phyloP scores from a whole-genome alignment of 208 protist species.

The Leptomonas seymouri region DNA sequence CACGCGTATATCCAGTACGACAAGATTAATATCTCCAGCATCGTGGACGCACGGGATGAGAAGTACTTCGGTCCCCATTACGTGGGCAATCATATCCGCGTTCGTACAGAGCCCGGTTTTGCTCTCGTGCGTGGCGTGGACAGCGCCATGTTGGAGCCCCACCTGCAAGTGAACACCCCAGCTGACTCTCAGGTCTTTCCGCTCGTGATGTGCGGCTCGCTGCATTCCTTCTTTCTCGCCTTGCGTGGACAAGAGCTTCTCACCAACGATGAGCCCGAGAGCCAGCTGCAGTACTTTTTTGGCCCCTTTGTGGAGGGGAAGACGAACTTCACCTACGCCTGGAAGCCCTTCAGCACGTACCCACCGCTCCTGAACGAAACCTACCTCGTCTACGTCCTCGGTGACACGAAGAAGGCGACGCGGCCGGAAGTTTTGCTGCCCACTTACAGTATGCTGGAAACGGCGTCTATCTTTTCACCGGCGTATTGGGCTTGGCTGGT shows the following conservation, averaged over 20 bases:
- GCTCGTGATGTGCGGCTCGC: conserved; percentile 60
- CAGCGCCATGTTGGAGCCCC: conserved; percentile 55
- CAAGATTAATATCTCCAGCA: conserved; percentile 39
- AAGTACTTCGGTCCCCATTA: conserved; percentile 6
- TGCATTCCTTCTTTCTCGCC: conserved; percentile 68
- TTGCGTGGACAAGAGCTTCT: conserved; percentile 52
- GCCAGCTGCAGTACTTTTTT: conserved; percentile 79
- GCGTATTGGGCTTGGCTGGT: conserved; percentile 39
- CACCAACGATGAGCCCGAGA: conserved; percentile 59
- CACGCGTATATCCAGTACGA: conserved; percentile 59
- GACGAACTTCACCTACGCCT: conserved; percentile 62
- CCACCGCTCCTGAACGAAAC: conserved; percentile 51
- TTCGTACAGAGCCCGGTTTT: conserved; percentile 45
- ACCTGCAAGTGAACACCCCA: conserved; percentile 44
- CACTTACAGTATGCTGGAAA: conserved; percentile 37
- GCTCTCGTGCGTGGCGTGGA: conserved; percentile 59
- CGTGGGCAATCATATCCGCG: conserved; percentile 30
- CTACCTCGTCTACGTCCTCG: conserved; percentile 66
- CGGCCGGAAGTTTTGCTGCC: conserved; percentile 32
- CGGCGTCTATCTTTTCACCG: conserved; percentile 13
- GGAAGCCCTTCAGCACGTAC: conserved; percentile 65
- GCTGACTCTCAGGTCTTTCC: conserved; percentile 43
- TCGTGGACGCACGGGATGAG: background rate
- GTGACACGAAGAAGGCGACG: conserved; percentile 30
- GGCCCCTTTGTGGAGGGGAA: conserved; percentile 42